Conservation (phyloP, 2,329 filamentous ascomycete species). For the Ceratocystiopsis minuta region DNA sequence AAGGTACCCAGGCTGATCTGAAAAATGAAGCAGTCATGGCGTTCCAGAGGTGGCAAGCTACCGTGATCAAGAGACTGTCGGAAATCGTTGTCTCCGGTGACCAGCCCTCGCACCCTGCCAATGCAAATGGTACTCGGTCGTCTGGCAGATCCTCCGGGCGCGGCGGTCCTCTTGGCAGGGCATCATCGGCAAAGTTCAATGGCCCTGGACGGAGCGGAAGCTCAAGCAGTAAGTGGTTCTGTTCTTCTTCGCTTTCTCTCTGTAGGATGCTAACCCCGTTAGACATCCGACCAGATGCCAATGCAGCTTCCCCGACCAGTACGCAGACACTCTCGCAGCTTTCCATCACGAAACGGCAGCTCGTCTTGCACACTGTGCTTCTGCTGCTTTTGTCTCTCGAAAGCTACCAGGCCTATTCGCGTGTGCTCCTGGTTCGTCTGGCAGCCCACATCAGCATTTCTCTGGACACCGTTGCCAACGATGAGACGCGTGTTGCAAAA, state of each 20-base stretch:
- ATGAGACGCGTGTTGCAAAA: conserved; percentile 59
- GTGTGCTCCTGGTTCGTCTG: conserved; percentile 51
- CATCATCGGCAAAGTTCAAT: too few relatives aligned
- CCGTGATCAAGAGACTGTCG: conserved; percentile 50
- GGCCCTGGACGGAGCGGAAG: too few relatives aligned
- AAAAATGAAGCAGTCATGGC: conserved; percentile 51
- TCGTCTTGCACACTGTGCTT: conserved; percentile 55
- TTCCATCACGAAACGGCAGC: conserved; percentile 28
- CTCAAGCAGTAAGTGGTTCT: too few relatives aligned
- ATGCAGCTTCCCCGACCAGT: too few relatives aligned
- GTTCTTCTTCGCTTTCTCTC: too few relatives aligned
- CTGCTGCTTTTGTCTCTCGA: conserved; percentile 60
- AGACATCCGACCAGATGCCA: too few relatives aligned
- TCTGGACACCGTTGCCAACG: conserved; percentile 42
- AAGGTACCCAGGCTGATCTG: conserved; percentile 31
- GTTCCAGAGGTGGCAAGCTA: conserved; percentile 66
- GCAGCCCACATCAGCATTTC: conserved; percentile 55
- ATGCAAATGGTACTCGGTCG: not conserved
- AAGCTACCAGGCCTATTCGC: conserved; percentile 57
- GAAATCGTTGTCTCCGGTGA: conserved; percentile 42
- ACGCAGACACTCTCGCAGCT: too few relatives aligned
- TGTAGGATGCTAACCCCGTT: too few relatives aligned
- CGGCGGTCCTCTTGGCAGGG: too few relatives aligned
- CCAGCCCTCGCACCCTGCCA: conserved; percentile 12
- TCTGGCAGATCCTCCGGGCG: too few relatives aligned